These are phyloP conservation scores for Dentiscutata heterogama DNA, from an alignment of 371 early-diverging fungal species.

Conservation along the genomic window DNA sequence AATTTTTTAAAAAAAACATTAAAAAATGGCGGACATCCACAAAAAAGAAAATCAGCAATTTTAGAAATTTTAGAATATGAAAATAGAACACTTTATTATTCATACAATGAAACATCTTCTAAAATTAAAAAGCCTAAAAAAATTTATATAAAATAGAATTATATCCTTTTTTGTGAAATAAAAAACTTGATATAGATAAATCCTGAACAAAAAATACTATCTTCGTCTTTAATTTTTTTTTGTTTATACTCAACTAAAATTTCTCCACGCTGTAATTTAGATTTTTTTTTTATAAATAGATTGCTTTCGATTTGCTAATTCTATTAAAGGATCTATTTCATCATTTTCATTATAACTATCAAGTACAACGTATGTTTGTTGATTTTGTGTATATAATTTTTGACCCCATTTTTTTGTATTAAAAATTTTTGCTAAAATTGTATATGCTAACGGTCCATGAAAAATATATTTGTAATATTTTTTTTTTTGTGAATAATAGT, in stretches of 20 bases:
- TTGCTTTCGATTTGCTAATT: background rate
- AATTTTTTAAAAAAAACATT: conserved; percentile 1
- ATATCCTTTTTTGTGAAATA: background rate
- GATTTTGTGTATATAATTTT: background rate
- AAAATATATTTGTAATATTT: too few species aligned
- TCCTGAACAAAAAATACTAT: background rate
- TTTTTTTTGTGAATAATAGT: too few species aligned
- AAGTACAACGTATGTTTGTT: conserved; percentile 10
- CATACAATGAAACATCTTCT: background rate
- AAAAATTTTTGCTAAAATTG: conserved; percentile 8
- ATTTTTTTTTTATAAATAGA: background rate
- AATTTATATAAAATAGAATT: background rate
- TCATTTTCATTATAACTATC: background rate
- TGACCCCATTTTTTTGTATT: conserved; percentile 7
- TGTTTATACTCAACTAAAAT: background rate
- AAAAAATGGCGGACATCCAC: background rate
- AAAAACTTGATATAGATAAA: conserved; percentile 7
- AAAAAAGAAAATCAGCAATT: conserved; percentile 24
- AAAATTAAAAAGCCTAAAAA: too few species aligned
- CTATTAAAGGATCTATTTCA: conserved; percentile 4
- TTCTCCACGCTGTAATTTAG: background rate
- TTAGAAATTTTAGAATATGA: conserved; percentile 12
- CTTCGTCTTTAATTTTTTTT: background rate
- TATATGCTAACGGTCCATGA: too few species aligned
- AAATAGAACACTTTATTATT: conserved; percentile 10